These are phyloP conservation scores for Alternaria sp. DNA, from an alignment of 2,329 filamentous ascomycete genomes.

Conservation along the genomic window DNA sequence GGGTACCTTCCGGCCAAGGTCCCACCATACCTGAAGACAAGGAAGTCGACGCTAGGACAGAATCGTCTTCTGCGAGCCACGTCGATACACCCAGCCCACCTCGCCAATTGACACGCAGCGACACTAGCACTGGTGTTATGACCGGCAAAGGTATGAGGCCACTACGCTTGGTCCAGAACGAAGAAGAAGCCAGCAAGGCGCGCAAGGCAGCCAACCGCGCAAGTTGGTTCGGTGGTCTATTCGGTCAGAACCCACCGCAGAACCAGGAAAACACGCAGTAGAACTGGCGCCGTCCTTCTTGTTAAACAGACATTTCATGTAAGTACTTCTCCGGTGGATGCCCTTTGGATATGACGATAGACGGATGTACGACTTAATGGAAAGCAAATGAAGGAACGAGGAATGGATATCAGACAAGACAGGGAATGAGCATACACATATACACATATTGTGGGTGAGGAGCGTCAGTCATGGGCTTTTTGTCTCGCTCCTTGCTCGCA, in stretches of 20 bases:
- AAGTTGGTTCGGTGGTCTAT: constrained; percentile 59
- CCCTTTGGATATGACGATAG: constrained; percentile 13
- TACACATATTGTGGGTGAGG: constrained; percentile 1
- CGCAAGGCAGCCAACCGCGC: constrained; percentile 55
- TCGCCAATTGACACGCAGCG: constrained; percentile 63
- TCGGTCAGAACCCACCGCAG: constrained; percentile 46
- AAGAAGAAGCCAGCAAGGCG: constrained; percentile 49
- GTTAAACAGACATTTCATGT: constrained; percentile 4
- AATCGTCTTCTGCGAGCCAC: constrained; percentile 34
- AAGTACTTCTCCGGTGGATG: constrained; percentile 11
- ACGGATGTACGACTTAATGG: constrained; percentile 17
- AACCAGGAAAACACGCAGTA: constrained; percentile 25
- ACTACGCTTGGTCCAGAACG: constrained; percentile 83
- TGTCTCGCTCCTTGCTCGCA: constrained; percentile 1
- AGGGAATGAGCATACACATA: constrained; percentile 4
- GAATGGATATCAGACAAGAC: not conserved
- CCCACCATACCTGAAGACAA: constrained; percentile 45
- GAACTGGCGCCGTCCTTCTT: constrained; percentile 1
- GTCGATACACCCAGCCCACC: constrained; percentile 58
- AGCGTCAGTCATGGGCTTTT: not conserved
- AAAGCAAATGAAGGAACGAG: not conserved
- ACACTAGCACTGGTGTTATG: constrained; percentile 52
- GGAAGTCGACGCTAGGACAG: constrained; percentile 39
- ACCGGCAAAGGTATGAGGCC: constrained; percentile 78
- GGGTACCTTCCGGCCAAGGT: constrained; percentile 47